Evolutionary conservation across 257 asterid genomes (phyloP).

Genomic region (Voacanga thouarsii): DNA sequence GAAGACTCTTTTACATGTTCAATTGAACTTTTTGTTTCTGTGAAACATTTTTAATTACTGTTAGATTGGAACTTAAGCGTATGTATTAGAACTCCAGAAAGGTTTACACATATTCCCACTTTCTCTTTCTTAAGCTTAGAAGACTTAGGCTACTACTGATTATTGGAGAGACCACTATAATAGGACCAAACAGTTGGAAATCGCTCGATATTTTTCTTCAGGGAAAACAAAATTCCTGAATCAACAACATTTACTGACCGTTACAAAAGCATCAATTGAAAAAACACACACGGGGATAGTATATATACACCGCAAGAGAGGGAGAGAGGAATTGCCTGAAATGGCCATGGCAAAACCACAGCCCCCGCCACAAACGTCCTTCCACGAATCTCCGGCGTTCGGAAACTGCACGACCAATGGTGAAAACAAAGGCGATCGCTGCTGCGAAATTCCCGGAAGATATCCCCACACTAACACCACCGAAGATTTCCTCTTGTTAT

Average conservation of each 20-base stretch:
- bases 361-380: constrained; percentile 74
- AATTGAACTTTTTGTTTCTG: background rate
- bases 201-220: background rate
- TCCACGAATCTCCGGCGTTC: constrained; percentile 55
- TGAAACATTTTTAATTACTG: background rate
- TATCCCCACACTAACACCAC: constrained; percentile 75
- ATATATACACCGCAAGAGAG: background rate
- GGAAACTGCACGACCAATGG: constrained; percentile 47
- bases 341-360: constrained; percentile 78
- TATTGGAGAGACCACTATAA: background rate
- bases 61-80: background rate
- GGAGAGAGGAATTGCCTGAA: constrained; percentile 39
- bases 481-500: constrained; percentile 25
- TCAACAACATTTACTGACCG: background rate
- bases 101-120: background rate
- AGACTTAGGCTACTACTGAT: background rate
- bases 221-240: background rate
- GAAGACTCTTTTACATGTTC: background rate
- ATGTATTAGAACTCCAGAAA: background rate
- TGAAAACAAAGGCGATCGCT: constrained; percentile 42
- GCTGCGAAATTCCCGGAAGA: constrained; percentile 56
- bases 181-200: background rate
- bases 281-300: background rate
- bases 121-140: background rate
- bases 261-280: background rate